Base-by-base conservation (phyloP, 306 rosid species). In the Comarum palustre region DNA sequence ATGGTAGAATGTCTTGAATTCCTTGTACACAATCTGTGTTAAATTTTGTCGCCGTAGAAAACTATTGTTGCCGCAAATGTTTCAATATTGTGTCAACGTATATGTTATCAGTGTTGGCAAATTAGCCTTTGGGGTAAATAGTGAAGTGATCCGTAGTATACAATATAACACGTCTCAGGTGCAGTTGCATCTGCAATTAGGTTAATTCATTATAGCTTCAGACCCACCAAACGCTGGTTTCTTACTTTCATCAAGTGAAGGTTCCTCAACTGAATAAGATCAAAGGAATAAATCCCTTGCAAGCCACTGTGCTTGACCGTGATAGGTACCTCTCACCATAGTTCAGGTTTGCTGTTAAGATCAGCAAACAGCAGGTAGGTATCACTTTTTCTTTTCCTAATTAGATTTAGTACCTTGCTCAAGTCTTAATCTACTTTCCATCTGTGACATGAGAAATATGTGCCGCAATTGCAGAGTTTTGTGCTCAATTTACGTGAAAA, bases 291-390 rank as follows among this genome's bases (percentile, higher is more conserved):
- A 58, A 72, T 15, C 17, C 24, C 38, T n/a, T 24, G 4, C 19
- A 58, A 58, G 64, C 12, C 14, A 25, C 17, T 27, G 38, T 58
- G 11, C 38, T 58, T 14, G 64, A 58, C 38, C 20, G 9, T 64
- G 84, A 83, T 63, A 32, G 70, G 31, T 19, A 76, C 76, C 25
- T 43, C 71, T 20, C 38, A 83, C 74, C 83, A 61, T 47, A 71
- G 80, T 52, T 76, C 27, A 67, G 86, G 51, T 83, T 68, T 71
- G 51, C 74, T 69, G 70, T 79, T 75, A 43, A 65, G 20, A 82
- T 82, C 61, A 75, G 67, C 46, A 51, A 57, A 20, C 31, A 55
- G 29, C 27, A 47, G 34, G 73, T 62, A 31, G 78, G 78, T 34
- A 31, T 32, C 67, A 61, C 3, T 27, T 13, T 4, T 4, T 19